Evolutionary conservation across 306 rosid species (phyloP), one percentile per base, ranked within the genome.

Genomic region (Rosa lucieae): DNA sequence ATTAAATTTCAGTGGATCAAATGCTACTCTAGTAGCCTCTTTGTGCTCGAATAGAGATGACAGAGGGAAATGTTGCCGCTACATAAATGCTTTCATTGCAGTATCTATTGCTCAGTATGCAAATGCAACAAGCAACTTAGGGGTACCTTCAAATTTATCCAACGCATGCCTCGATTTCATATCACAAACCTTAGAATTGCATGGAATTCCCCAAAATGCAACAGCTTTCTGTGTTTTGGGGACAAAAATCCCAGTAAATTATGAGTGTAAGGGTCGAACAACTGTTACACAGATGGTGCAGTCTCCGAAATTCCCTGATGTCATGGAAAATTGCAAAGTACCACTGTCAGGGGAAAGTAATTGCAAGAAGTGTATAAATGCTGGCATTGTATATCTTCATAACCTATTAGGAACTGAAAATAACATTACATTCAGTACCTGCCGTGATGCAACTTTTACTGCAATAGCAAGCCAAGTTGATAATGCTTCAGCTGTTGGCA

Each of bases 61-160:
- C 75, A 85, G 99, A 70, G 97, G 96, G 77, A 90, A 90, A 65
- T 95, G 99, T 80, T 95, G 99, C 87, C 99, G 99, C 83, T 90
- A 89, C 81, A 89, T 95, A 67, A 95, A 95, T 84, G 96, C 98
- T 76, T 84, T 90, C 20, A 70, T 90, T 83, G 98, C 99, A 44
- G 81, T 95, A 79, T 91, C 97, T 67, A 82, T 95, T 79, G 92
- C 96, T 65, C 93, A 83, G 77, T 87, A 86, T 79, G 98, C 98
- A 81, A 95, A 91, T 86, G 84, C 80, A 71, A 90, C 99, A 44
- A 82, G 94, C 78, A 84, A 82, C 82, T 88, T 95, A 14, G 99
- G 99, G 67, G 97, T 93, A 75, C 78, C 91, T 80, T 84, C 89
- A 68, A 79, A 88, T 83, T 81, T 79, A 40, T 80, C 99, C 73